Percentiles rank a stretch among this genome's conserved stretches.
These are phyloP conservation scores for Sporisorium iseilematis-ciliati DNA, from an alignment of 1,284 basidiomycete species.

Conservation along the genomic window DNA sequence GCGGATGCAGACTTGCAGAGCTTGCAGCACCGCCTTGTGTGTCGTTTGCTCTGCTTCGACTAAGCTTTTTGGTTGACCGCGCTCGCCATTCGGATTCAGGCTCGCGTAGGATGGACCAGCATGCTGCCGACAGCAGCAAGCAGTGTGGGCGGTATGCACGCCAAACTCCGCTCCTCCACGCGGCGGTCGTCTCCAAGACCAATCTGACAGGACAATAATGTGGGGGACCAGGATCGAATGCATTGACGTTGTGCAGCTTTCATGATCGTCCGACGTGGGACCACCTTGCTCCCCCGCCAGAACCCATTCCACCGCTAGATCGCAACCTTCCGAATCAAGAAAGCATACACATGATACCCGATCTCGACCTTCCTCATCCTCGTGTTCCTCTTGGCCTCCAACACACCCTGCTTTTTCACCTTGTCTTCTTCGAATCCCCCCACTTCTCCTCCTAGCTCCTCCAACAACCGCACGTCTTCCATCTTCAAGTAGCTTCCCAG, in stretches of 20 bases:
- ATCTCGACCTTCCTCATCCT: slow-evolving; percentile 53
- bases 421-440: slow-evolving; percentile 29
- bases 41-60: not conserved
- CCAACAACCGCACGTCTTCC: slow-evolving; percentile 36
- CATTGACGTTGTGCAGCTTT: not conserved
- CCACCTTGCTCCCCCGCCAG: not conserved
- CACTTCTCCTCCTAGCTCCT: not conserved
- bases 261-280: not conserved
- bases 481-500: slow-evolving; percentile 22
- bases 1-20: not conserved
- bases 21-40: not conserved
- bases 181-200: not conserved
- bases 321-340: slow-evolving; percentile 41
- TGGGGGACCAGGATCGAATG: not conserved
- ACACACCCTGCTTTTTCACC: slow-evolving; percentile 31
- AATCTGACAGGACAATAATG: not conserved
- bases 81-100: no score
- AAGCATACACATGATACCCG: slow-evolving; percentile 53
- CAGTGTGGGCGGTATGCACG: not conserved
- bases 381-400: slow-evolving; percentile 33
- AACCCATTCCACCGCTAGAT: slow-evolving; percentile 3
- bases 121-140: not conserved
- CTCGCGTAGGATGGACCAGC: not conserved
- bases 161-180: not conserved
- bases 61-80: no score